Conservation (phyloP, 495 filamentous ascomycete species). For the Aspergillus ellipticus region DNA sequence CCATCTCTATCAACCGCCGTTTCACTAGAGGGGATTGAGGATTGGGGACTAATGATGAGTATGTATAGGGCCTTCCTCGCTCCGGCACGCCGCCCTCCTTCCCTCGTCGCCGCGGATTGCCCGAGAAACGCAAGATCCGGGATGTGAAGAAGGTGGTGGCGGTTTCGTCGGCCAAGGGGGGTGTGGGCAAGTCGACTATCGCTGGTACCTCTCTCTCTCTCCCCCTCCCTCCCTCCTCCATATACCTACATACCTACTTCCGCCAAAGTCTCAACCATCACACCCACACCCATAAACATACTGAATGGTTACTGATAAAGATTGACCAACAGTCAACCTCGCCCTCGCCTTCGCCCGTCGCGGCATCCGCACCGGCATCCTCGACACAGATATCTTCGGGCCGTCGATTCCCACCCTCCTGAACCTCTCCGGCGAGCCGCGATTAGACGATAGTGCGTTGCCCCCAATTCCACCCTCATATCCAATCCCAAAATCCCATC, state of each 20-base stretch:
- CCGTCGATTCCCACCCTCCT: conserved; percentile 91
- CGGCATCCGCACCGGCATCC: conserved; percentile 76
- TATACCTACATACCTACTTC: background rate
- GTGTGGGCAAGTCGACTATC: conserved; percentile 94
- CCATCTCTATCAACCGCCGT: background rate
- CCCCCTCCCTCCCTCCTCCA: background rate
- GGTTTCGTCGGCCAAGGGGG: conserved; percentile 93
- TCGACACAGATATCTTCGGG: conserved; percentile 96
- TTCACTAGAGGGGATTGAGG: background rate
- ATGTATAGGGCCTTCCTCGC: conserved; percentile 76
- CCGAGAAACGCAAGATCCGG: conserved; percentile 71
- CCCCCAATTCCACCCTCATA: conserved; percentile 76
- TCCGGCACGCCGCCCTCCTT: conserved; percentile 68
- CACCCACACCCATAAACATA: no score
- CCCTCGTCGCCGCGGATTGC: conserved; percentile 79
- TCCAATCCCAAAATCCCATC: no score
- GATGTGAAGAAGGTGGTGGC: conserved; percentile 84
- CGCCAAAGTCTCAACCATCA: background rate
- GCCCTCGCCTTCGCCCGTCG: conserved; percentile 77
- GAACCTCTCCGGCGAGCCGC: conserved; percentile 69
- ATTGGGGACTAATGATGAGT: background rate
- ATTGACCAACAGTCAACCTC: conserved; percentile 63
- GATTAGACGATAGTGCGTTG: conserved; percentile 54
- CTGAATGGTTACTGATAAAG: background rate
- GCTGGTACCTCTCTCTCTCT: conserved; percentile 51